Percentiles rank a stretch among this genome's conserved stretches.
Evolutionary conservation across 805 yeast genomes (phyloP).

Genomic region (Metschnikowia dekortorum): DNA sequence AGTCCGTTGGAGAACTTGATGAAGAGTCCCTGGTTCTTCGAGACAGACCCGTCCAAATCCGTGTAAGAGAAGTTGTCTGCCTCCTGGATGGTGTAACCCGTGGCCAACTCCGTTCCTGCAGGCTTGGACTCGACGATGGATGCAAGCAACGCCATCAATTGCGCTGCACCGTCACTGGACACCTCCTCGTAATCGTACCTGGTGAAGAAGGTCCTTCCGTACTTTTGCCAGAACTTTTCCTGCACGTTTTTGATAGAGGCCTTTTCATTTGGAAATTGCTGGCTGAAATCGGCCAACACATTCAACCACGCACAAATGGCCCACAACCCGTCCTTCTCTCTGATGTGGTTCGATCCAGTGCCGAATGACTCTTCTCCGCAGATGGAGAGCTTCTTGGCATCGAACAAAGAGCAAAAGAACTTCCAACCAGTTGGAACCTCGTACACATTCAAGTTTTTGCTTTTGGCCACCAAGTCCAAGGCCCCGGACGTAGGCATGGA

Average conservation of each 20-base stretch:
- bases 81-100: conserved; percentile 55
- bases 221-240: conserved; percentile 79
- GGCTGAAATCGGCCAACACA: conserved; percentile 78
- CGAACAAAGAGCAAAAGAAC: conserved; percentile 93
- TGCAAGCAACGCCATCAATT: conserved; percentile 50
- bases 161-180: conserved; percentile 65
- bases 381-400: conserved; percentile 86
- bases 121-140: conserved; percentile 26
- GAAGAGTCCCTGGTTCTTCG: conserved; percentile 81
- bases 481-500: conserved; percentile 98
- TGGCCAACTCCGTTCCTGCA: conserved; percentile 47
- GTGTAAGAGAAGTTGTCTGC: conserved; percentile 90
- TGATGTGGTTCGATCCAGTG: conserved; percentile 94
- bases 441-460: conserved; percentile 67
- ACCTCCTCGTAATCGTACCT: conserved; percentile 92
- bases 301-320: conserved; percentile 97
- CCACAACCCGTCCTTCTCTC: conserved; percentile 98
- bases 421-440: conserved; percentile 99
- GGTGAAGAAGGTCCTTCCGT: conserved; percentile 96
- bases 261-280: conserved; percentile 49
- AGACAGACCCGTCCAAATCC: conserved; percentile 90
- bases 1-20: conserved; percentile 78
- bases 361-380: conserved; percentile 99
- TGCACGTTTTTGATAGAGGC: conserved; percentile 79
- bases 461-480: conserved; percentile 82